phyloP scores from a whole-genome alignment of 1,284 basidiomycete species.

The Sphagnurus paluster region DNA sequence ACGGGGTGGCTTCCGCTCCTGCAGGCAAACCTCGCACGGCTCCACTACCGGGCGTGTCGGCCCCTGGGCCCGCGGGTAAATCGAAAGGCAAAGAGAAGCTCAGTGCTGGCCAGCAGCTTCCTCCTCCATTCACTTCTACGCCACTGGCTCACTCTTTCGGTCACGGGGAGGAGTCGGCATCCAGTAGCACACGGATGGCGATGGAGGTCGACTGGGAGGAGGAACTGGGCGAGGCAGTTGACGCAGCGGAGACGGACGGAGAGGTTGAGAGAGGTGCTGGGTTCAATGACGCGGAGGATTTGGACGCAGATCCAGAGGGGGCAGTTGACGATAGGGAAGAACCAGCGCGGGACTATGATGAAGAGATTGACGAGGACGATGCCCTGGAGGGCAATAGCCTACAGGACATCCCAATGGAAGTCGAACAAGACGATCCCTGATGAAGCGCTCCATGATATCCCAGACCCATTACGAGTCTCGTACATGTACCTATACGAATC shows the following conservation, averaged over 20 bases:
- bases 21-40: conserved; percentile 22
- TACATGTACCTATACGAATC: too few species aligned
- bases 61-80: not conserved
- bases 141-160: conserved; percentile 17
- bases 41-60: conserved; percentile 15
- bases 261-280: conserved; percentile 31
- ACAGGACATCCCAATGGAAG: conserved; percentile 22
- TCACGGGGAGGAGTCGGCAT: not conserved
- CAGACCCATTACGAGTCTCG: too few species aligned
- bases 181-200: conserved; percentile 12
- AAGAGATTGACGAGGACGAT: conserved; percentile 22
- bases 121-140: conserved; percentile 22
- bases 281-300: conserved; percentile 16
- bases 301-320: conserved; percentile 16
- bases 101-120: conserved; percentile 5
- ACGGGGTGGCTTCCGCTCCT: conserved; percentile 21
- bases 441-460: too few species aligned
- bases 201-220: conserved; percentile 27
- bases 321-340: conserved; percentile 17
- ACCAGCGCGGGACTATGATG: conserved; percentile 19
- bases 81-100: too few species aligned
- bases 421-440: conserved; percentile 22
- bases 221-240: conserved; percentile 29
- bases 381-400: conserved; percentile 14
- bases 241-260: conserved; percentile 26